phyloP scores from a whole-genome alignment of 2,329 filamentous ascomycete species.

The Apiospora phragmitis region DNA sequence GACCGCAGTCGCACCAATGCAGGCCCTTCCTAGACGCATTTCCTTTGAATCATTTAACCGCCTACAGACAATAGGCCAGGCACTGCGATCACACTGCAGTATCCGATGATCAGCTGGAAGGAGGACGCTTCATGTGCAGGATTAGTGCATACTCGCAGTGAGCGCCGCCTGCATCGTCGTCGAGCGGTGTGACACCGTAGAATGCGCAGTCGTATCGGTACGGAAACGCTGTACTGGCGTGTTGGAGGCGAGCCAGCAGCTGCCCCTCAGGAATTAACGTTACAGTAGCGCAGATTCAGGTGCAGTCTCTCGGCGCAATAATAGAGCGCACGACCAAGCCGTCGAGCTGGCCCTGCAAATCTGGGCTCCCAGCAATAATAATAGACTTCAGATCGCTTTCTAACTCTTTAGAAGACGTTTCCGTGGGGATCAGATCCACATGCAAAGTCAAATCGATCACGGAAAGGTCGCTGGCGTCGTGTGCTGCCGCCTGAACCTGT shows the following conservation, averaged over 20 bases:
- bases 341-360: neutral
- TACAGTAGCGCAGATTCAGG: conserved; percentile 15
- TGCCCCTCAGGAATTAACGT: conserved; percentile 10
- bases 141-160: conserved; percentile 22
- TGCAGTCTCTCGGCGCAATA: conserved; percentile 7
- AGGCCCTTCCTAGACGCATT: no score
- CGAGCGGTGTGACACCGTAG: conserved; percentile 28
- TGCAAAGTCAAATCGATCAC: conserved; percentile 11
- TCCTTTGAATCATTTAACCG: no score
- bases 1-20: no score
- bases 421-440: conserved; percentile 6
- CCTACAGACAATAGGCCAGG: no score
- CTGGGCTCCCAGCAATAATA: neutral
- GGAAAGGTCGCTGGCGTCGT: neutral
- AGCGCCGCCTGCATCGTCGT: conserved; percentile 15
- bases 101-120: conserved; percentile 1
- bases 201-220: conserved; percentile 20
- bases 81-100: conserved; percentile 28
- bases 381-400: conserved; percentile 11
- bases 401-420: neutral
- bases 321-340: conserved; percentile 1
- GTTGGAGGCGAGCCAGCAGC: neutral
- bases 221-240: neutral
- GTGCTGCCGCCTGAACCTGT: neutral
- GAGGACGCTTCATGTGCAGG: neutral